phyloP scores from a whole-genome alignment of 2,329 filamentous ascomycete species.

The Erysiphe pulchra region DNA sequence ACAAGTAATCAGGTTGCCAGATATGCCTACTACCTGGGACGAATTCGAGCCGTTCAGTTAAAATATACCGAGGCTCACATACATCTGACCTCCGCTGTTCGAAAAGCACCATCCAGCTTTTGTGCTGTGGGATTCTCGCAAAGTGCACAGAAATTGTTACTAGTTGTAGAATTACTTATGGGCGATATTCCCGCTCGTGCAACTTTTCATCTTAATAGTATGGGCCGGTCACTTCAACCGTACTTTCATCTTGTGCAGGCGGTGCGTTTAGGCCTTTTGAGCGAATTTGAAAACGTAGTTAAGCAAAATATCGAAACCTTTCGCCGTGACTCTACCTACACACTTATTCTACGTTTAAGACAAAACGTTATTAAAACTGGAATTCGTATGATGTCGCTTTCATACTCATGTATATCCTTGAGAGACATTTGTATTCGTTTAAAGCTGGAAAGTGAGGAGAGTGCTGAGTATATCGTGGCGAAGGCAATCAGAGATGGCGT shows the following conservation, averaged over 20 bases:
- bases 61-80: slow-evolving; percentile 94
- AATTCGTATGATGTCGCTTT: slow-evolving; percentile 96
- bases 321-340: slow-evolving; percentile 85
- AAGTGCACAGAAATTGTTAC: slow-evolving; percentile 82
- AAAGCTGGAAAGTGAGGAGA: slow-evolving; percentile 84
- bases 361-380: slow-evolving; percentile 99
- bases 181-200: slow-evolving; percentile 92
- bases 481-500: slow-evolving; percentile 96
- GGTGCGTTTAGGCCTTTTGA: slow-evolving; percentile 84
- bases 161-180: slow-evolving; percentile 94
- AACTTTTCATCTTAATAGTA: slow-evolving; percentile 68
- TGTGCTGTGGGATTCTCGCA: slow-evolving; percentile 88
- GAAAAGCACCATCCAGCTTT: slow-evolving; percentile 76
- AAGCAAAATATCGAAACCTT: slow-evolving; percentile 61
- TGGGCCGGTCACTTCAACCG: slow-evolving; percentile 70
- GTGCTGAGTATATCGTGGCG: slow-evolving; percentile 94
- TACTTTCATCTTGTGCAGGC: slow-evolving; percentile 89
- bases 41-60: slow-evolving; percentile 87
- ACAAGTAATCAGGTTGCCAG: slow-evolving; percentile 96
- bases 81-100: slow-evolving; percentile 74
- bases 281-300: slow-evolving; percentile 75
- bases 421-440: slow-evolving; percentile 93
- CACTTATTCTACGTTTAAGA: slow-evolving; percentile 72
- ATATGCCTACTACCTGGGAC: slow-evolving; percentile 90
- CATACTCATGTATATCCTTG: slow-evolving; percentile 89